These are phyloP conservation scores for Osmanthus fragrans DNA, from an alignment of 257 asterid genomes.

Conservation along the genomic window DNA sequence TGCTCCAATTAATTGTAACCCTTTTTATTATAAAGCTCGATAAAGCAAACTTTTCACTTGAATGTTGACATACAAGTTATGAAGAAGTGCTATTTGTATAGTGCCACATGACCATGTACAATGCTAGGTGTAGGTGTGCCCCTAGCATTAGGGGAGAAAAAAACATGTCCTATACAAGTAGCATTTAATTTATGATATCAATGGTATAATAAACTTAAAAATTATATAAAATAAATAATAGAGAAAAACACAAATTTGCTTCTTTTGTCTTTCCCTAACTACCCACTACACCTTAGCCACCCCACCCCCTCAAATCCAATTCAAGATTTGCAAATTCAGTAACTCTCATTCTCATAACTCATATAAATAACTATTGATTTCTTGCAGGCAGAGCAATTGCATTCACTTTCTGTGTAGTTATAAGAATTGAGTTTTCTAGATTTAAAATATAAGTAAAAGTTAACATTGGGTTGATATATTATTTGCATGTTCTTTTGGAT, in stretches of 20 bases:
- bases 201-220: no score
- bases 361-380: conserved; percentile 43
- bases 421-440: conserved; percentile 48
- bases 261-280: no score
- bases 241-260: no score
- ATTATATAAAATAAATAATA: no score
- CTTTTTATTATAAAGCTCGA: neutral
- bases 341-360: conserved; percentile 65
- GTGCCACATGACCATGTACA: no score
- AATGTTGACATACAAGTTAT: no score
- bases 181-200: no score
- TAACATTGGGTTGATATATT: conserved; percentile 40
- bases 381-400: conserved; percentile 43
- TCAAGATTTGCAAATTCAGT: conserved; percentile 74
- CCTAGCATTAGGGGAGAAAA: no score
- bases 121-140: no score
- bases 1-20: neutral
- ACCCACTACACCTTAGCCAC: no score
- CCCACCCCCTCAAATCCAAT: conserved; percentile 26
- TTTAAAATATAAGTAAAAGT: conserved; percentile 41
- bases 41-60: neutral
- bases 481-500: conserved; percentile 63
- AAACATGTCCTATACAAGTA: no score
- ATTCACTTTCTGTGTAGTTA: conserved; percentile 55
- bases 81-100: no score